phyloP scores from a whole-genome alignment of 306 rosid species.

The Bauhinia variegata region DNA sequence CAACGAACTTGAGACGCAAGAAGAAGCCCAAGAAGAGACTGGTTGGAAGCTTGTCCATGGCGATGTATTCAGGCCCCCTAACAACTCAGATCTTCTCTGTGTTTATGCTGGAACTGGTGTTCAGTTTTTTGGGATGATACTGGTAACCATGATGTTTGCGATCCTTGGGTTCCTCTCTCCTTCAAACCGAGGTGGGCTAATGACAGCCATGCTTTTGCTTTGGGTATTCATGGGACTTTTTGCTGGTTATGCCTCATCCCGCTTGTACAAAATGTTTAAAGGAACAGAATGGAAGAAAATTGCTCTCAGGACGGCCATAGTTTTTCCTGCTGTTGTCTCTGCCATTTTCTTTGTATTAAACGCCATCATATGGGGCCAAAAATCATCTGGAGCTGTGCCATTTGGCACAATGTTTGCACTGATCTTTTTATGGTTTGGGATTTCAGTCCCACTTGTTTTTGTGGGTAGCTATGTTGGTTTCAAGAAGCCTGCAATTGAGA shows the following conservation, averaged over 20 bases:
- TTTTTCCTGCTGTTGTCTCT: slow-evolving; percentile 80
- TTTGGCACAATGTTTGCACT: slow-evolving; percentile 98
- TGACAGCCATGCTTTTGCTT: slow-evolving; percentile 98
- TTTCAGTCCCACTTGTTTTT: slow-evolving; percentile 94
- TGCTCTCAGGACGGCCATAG: slow-evolving; percentile 76
- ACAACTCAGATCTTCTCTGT: slow-evolving; percentile 77
- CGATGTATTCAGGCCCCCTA: slow-evolving; percentile 95
- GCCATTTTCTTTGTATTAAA: slow-evolving; percentile 77
- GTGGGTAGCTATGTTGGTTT: slow-evolving; percentile 93
- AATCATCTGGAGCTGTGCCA: slow-evolving; percentile 98
- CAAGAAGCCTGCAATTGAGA: slow-evolving; percentile 95
- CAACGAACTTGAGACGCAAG: slow-evolving; percentile 97
- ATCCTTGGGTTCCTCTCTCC: slow-evolving; percentile 97
- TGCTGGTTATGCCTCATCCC: slow-evolving; percentile 87
- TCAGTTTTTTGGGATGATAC: slow-evolving; percentile 87
- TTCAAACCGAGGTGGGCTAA: slow-evolving; percentile 94
- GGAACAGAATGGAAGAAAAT: slow-evolving; percentile 93
- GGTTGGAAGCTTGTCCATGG: slow-evolving; percentile 99
- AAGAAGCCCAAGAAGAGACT: slow-evolving; percentile 99
- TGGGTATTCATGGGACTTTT: slow-evolving; percentile 97
- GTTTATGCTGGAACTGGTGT: slow-evolving; percentile 97
- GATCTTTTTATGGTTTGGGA: slow-evolving; percentile 93
- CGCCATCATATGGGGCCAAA: slow-evolving; percentile 91
- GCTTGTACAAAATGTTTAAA: slow-evolving; percentile 87
- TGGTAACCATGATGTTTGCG: slow-evolving; percentile 95